These are phyloP conservation scores for Hyaloscypha variabilis DNA, from an alignment of 495 filamentous ascomycete species.

Conservation along the genomic window DNA sequence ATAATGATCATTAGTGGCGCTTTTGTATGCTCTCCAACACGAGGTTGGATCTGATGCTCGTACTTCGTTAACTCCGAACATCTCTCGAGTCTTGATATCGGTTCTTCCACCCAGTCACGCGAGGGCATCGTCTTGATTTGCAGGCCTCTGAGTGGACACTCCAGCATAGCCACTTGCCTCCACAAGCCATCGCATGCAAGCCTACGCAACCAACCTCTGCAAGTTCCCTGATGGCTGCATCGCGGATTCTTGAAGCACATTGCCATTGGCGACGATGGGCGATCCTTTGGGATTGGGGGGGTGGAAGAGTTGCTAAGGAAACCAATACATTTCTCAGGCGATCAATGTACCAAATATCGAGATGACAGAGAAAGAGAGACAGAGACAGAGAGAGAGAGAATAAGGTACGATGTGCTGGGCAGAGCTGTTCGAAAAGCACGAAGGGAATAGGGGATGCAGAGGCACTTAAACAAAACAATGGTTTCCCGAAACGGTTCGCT, in stretches of 20 bases:
- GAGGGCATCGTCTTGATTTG: neutral
- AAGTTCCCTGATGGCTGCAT: neutral
- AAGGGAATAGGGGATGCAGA: neutral
- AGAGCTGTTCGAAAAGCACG: neutral
- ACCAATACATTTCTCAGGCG: too few species aligned
- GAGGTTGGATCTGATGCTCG: too few species aligned
- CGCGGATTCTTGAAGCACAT: neutral
- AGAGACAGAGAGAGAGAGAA: neutral
- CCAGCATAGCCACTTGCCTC: constrained; percentile 6
- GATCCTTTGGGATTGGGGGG: neutral
- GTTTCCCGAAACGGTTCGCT: neutral
- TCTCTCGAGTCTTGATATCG: neutral
- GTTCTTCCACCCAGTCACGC: neutral
- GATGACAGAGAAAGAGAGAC: too few species aligned
- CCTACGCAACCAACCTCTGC: constrained; percentile 5
- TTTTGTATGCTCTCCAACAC: too few species aligned
- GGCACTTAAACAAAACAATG: neutral
- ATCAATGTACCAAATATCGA: too few species aligned
- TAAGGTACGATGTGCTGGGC: too few species aligned
- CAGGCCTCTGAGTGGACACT: neutral
- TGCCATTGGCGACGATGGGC: neutral
- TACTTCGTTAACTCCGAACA: neutral
- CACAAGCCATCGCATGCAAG: constrained; percentile 11
- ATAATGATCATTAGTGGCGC: too few species aligned
- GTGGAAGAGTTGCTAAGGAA: neutral